Conservation (phyloP, 23 red algal genomes). For the Chondrus crispus region DNA sequence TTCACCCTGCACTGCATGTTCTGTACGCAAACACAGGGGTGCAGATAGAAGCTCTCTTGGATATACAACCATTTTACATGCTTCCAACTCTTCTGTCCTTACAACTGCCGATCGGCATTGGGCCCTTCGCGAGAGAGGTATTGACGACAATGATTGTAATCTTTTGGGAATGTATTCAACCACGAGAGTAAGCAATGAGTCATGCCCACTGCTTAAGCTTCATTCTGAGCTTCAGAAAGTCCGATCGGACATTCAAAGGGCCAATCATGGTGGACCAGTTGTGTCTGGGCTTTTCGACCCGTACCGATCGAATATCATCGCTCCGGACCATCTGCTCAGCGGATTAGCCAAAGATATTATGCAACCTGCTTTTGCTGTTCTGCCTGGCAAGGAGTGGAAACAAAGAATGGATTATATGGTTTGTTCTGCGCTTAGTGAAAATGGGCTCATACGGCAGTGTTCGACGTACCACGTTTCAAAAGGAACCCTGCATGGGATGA, state of each 20-base stretch:
- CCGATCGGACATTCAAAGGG: background rate
- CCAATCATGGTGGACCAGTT: background rate
- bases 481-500: background rate
- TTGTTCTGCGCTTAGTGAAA: background rate
- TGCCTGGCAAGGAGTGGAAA: background rate
- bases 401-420: background rate
- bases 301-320: background rate
- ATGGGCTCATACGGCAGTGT: background rate
- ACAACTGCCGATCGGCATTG: background rate
- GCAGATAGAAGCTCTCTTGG: too few relatives aligned
- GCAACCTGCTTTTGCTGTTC: background rate
- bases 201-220: background rate
- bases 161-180: background rate
- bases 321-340: background rate
- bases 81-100: background rate
- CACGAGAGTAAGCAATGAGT: background rate
- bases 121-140: background rate
- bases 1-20: background rate
- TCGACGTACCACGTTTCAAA: background rate
- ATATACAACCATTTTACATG: too few relatives aligned
- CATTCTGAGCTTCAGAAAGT: background rate
- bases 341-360: background rate
- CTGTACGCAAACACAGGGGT: background rate
- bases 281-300: background rate
- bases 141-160: background rate